These are phyloP conservation scores for Pholiota adiposa DNA, from an alignment of 1,284 basidiomycete genomes.

Conservation along the genomic window DNA sequence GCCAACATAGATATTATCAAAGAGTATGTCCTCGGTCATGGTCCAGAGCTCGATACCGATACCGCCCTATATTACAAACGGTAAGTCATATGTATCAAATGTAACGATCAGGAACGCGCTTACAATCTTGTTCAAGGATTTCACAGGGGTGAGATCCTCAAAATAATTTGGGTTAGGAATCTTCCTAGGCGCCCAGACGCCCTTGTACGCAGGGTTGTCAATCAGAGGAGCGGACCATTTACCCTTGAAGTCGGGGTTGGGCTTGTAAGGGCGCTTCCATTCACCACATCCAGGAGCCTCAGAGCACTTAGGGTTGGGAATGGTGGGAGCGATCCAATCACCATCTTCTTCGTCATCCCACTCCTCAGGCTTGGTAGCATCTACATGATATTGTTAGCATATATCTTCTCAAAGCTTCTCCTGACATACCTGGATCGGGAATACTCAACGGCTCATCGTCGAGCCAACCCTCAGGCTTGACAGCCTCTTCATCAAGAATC, in stretches of 20 bases:
- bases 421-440: conserved; percentile 78
- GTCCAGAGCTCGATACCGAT: conserved; percentile 98
- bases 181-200: conserved; percentile 91
- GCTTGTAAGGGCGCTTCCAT: conserved; percentile 87
- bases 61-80: conserved; percentile 62
- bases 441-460: conserved; percentile 85
- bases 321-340: conserved; percentile 92
- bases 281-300: conserved; percentile 93
- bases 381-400: conserved; percentile 36
- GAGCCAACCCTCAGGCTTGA: conserved; percentile 95
- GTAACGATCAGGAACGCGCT: background rate
- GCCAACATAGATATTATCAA: conserved; percentile 94
- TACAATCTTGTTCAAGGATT: conserved; percentile 81
- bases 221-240: conserved; percentile 95
- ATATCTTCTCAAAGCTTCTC: background rate
- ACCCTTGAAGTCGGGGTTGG: conserved; percentile 94
- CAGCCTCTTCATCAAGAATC: conserved; percentile 86
- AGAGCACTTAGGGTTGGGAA: conserved; percentile 90
- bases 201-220: conserved; percentile 98
- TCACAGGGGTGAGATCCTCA: conserved; percentile 86
- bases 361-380: conserved; percentile 97
- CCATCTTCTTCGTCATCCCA: conserved; percentile 99
- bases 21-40: conserved; percentile 97
- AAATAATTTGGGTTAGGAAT: conserved; percentile 94
- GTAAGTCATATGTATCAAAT: conserved; percentile 7